phyloP scores from a whole-genome alignment of 2,329 filamentous ascomycete species.

The Aspergillus pseudonomiae region DNA sequence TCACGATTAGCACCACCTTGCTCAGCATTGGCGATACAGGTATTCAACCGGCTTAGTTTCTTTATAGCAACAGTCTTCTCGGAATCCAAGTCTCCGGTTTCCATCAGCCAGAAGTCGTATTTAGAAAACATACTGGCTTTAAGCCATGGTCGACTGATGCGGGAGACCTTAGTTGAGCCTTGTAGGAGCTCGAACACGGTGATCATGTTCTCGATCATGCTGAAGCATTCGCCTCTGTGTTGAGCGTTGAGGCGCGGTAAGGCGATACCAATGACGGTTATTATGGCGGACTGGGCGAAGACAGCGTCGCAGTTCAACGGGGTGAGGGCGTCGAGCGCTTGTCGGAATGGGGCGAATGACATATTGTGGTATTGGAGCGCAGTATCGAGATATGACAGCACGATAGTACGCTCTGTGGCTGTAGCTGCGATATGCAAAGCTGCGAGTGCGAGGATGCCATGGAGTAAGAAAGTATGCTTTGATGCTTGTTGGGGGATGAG shows the following conservation, averaged over 20 bases:
- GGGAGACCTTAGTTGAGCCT: conserved; percentile 32
- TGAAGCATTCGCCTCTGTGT: neutral
- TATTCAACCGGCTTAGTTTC: conserved; percentile 18
- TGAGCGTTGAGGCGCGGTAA: neutral
- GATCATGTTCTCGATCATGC: conserved; percentile 30
- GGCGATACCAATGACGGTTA: neutral
- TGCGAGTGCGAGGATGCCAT: neutral
- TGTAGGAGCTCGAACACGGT: conserved; percentile 32
- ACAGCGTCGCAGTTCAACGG: neutral
- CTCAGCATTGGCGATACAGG: conserved; percentile 7
- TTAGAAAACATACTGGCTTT: conserved; percentile 55
- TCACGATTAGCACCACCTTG: neutral
- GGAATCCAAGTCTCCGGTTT: conserved; percentile 21
- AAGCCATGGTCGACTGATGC: conserved; percentile 36
- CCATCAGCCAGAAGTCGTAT: conserved; percentile 52
- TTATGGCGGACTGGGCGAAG: neutral
- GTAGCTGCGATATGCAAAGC: neutral
- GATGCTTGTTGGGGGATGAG: neutral
- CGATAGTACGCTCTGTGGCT: neutral
- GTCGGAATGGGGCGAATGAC: neutral
- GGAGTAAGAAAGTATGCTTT: neutral
- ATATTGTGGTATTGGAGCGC: neutral
- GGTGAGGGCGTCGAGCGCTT: neutral
- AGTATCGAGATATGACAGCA: neutral
- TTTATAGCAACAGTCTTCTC: conserved; percentile 26